Evolutionary conservation across 352 stramenopile species (phyloP).

Genomic region (Thraustochytrium sp.): DNA sequence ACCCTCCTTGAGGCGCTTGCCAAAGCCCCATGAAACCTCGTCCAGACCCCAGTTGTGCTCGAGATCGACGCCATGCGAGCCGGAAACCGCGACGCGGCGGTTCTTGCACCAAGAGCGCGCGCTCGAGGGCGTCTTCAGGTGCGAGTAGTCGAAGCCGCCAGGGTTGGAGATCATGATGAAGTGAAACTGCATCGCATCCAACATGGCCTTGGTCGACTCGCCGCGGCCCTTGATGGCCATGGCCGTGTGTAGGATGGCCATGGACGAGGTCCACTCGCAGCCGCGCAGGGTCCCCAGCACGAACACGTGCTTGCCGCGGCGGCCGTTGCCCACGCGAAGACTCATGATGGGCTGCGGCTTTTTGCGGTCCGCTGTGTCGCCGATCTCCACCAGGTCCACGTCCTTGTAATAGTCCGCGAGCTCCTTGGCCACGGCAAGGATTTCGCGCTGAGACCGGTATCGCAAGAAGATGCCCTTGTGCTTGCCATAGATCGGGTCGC

Average conservation of each 20-base stretch:
- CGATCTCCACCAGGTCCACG: background rate
- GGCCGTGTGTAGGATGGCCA: conserved; percentile 34
- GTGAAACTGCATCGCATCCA: conserved; percentile 40
- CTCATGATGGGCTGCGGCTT: conserved; percentile 13
- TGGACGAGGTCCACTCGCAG: conserved; percentile 40
- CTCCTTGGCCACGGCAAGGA: conserved; percentile 4
- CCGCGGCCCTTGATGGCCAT: conserved; percentile 31
- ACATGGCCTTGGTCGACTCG: conserved; percentile 19
- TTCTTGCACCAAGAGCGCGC: conserved; percentile 43
- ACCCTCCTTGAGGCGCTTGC: conserved; percentile 26
- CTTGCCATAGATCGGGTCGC: conserved; percentile 20
- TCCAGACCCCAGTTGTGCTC: conserved; percentile 38
- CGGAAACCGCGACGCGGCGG: conserved; percentile 17
- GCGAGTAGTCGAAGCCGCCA: conserved; percentile 33
- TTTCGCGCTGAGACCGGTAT: conserved; percentile 15
- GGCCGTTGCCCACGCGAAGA: conserved; percentile 25
- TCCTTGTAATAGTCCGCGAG: conserved; percentile 17
- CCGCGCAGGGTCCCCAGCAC: background rate
- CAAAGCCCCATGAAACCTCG: conserved; percentile 34
- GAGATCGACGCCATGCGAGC: conserved; percentile 39
- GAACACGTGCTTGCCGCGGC: conserved; percentile 40
- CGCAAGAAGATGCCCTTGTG: conserved; percentile 31
- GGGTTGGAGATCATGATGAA: conserved; percentile 36
- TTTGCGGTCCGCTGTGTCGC: conserved; percentile 1
- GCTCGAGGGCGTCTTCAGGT: conserved; percentile 15